Evolutionary conservation across 371 early-diverging fungal species (phyloP), one percentile per base, ranked within the genome.

Genomic region (Gilbertella persicaria): DNA sequence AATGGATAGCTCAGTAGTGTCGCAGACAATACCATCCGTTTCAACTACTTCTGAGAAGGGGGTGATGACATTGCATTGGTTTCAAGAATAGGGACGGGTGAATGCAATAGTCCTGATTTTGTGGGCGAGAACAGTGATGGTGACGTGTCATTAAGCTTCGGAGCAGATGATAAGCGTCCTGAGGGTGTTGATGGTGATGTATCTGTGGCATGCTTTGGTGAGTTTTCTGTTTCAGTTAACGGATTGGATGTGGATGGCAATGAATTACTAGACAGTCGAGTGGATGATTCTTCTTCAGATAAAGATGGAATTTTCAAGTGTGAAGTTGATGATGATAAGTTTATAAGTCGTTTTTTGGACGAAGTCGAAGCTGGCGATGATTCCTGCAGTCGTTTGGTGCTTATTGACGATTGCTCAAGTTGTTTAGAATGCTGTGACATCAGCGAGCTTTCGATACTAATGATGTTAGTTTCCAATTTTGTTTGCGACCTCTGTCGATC

Each of bases 211-310:
- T 45, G 45, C 33, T 45, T 45, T 45, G 45, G 45, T 45, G 45
- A 45, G 45, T 30, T 45, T 45, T 45, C 45, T 45, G 45, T 45
- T 45, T 45, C 45, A 45, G 45, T 45, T 45, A 45, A 45, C 45
- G 33, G 45, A 45, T 45, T 45, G 45, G 45, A 45, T 45, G 45
- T 45, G 45, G 28, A 30, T 45, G 45, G 45, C 45, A 45, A 45
- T 45, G 45, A 45, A 43, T 43, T 19, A 45, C 33, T 45, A 45
- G n/a, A n/a, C n/a, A n/a, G n/a, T n/a, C n/a, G n/a, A n/a, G n/a
- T n/a, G n/a, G 45, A 45, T 45, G 45, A 45, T 45, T 45, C 45
- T 45, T 45, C 45, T 45, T 45, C 45, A 45, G 45, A 45, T 45
- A 45, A 45, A 45, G 45, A 45, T 45, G 28, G 45, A 45, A 45